Conservation (phyloP, 768 basidiomycete species). For the Plicaturopsis crispa region DNA sequence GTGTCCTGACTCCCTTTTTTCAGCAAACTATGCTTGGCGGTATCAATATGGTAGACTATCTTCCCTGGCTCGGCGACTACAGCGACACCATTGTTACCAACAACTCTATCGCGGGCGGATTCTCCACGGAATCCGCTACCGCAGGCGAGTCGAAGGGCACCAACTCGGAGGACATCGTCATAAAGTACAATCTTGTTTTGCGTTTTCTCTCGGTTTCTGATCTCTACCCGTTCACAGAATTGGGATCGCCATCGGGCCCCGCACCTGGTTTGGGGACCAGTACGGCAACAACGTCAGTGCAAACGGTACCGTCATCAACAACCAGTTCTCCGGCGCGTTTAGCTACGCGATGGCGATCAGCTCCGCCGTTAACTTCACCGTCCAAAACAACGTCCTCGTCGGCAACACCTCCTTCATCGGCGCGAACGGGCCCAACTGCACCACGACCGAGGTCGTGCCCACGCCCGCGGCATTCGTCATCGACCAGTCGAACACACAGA, state of each 20-base stretch:
- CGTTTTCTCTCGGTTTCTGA: slow-evolving; percentile 1
- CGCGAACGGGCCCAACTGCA: slow-evolving; percentile 58
- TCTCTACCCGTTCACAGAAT: slow-evolving; percentile 37
- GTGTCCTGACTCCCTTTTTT: neutral
- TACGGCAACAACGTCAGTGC: slow-evolving; percentile 48
- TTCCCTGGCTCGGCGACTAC: slow-evolving; percentile 62
- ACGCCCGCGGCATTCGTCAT: slow-evolving; percentile 52
- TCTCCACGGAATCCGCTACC: slow-evolving; percentile 39
- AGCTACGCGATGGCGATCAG: slow-evolving; percentile 66
- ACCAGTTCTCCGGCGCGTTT: slow-evolving; percentile 60
- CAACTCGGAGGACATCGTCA: slow-evolving; percentile 53
- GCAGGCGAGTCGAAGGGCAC: slow-evolving; percentile 38
- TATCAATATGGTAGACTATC: slow-evolving; percentile 71
- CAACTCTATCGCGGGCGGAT: slow-evolving; percentile 64
- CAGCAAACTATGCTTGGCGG: slow-evolving; percentile 68
- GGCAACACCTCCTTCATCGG: slow-evolving; percentile 77
- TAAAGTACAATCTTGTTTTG: slow-evolving; percentile 60
- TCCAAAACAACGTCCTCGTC: slow-evolving; percentile 50
- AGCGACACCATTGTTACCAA: slow-evolving; percentile 55
- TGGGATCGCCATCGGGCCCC: slow-evolving; percentile 75
- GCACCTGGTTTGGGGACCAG: slow-evolving; percentile 62
- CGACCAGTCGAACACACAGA: slow-evolving; percentile 32
- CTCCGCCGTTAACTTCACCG: slow-evolving; percentile 58
- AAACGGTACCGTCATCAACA: slow-evolving; percentile 48
- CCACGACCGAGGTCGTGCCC: slow-evolving; percentile 38